Conservation (phyloP, 75 land plant species). For the Chamaecyparis obtusa region DNA sequence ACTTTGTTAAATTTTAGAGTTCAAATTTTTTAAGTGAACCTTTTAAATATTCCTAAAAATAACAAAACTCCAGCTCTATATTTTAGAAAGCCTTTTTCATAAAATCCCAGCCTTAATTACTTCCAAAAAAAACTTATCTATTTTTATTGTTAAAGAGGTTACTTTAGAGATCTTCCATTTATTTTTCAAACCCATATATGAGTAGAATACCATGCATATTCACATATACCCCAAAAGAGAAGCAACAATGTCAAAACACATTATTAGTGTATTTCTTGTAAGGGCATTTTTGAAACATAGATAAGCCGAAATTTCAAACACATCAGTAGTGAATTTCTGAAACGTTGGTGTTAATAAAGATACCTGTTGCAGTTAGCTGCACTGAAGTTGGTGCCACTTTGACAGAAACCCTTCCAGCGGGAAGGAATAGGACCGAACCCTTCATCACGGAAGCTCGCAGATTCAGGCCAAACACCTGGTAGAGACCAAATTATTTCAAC, state of each 20-base stretch:
- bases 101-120: too few relatives aligned
- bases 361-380: conserved; percentile 31
- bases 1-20: too few relatives aligned
- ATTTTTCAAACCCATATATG: background rate
- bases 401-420: conserved; percentile 40
- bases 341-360: background rate
- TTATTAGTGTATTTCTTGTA: background rate
- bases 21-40: too few relatives aligned
- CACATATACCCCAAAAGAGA: too few relatives aligned
- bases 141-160: too few relatives aligned
- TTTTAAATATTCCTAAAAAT: too few relatives aligned
- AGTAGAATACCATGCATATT: too few relatives aligned
- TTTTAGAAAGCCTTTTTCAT: too few relatives aligned
- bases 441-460: conserved; percentile 27
- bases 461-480: conserved; percentile 47
- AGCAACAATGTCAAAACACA: background rate
- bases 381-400: conserved; percentile 8
- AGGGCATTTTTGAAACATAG: background rate
- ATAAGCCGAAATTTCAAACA: background rate
- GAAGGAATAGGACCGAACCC: conserved; percentile 34
- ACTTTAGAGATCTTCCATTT: background rate
- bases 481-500: background rate
- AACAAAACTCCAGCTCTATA: too few relatives aligned
- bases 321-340: background rate
- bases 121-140: too few relatives aligned